Percentiles rank a stretch among this genome's conserved stretches.
Evolutionary conservation across 805 yeast species (phyloP).

Genomic region (Wilhelminamyces savonicus): DNA sequence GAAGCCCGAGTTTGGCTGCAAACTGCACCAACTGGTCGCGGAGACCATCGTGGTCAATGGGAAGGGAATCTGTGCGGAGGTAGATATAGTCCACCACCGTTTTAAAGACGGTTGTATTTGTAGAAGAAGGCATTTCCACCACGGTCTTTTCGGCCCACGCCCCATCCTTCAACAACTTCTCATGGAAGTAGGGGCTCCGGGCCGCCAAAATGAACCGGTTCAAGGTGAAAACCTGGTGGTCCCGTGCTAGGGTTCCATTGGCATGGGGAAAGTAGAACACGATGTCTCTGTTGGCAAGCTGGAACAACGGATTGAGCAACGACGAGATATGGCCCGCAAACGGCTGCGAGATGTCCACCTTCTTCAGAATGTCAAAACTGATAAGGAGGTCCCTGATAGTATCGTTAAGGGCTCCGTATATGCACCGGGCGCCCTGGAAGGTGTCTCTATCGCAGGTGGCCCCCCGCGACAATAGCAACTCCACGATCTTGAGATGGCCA

Average conservation of each 20-base stretch:
- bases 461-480: conserved; percentile 52
- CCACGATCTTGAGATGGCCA: conserved; percentile 66
- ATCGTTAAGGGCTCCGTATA: conserved; percentile 74
- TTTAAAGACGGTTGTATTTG: conserved; percentile 14
- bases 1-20: conserved; percentile 27
- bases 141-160: conserved; percentile 14
- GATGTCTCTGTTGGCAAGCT: conserved; percentile 26
- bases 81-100: conserved; percentile 24
- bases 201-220: conserved; percentile 31
- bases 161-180: conserved; percentile 12
- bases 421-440: conserved; percentile 70
- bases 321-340: conserved; percentile 66
- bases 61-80: conserved; percentile 28
- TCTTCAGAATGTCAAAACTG: conserved; percentile 59
- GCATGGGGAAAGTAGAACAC: conserved; percentile 16
- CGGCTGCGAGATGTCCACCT: conserved; percentile 62
- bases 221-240: conserved; percentile 11
- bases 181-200: conserved; percentile 19
- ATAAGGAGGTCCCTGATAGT: conserved; percentile 52
- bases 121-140: conserved; percentile 10
- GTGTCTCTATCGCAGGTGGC: conserved; percentile 77
- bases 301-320: conserved; percentile 22
- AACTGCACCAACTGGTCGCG: conserved; percentile 16
- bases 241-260: conserved; percentile 8
- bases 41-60: conserved; percentile 10